These are phyloP conservation scores for Exophiala xenobiotica DNA, from an alignment of 2,329 filamentous ascomycete genomes.

Conservation along the genomic window DNA sequence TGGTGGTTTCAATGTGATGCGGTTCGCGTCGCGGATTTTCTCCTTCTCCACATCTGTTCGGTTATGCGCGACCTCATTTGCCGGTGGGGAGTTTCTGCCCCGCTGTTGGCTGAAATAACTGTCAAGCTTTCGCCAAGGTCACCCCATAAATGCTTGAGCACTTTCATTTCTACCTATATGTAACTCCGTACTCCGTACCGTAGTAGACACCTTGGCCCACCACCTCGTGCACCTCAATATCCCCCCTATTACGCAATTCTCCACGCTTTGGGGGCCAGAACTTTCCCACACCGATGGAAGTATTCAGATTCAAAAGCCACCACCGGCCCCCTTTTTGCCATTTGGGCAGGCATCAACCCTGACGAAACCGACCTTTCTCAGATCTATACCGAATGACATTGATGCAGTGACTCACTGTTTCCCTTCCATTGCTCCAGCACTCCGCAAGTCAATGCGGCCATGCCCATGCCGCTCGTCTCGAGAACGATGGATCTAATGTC, in stretches of 20 bases:
- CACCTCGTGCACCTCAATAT: background rate
- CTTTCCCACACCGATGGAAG: background rate
- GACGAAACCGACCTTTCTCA: background rate
- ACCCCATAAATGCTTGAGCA: background rate
- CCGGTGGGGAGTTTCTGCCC: background rate
- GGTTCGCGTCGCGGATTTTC: background rate
- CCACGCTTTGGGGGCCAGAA: background rate
- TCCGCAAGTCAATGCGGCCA: background rate
- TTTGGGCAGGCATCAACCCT: background rate
- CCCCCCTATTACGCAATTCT: background rate
- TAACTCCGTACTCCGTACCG: too few relatives aligned
- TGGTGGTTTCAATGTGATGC: background rate
- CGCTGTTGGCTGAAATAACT: background rate
- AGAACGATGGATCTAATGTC: background rate
- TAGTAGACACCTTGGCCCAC: background rate
- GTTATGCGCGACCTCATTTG: background rate
- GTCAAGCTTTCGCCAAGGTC: background rate
- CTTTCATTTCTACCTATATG: background rate
- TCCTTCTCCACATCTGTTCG: background rate
- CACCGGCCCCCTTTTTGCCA: background rate
- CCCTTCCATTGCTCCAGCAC: background rate
- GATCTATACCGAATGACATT: background rate
- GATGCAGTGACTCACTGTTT: background rate
- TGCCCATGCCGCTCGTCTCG: background rate
- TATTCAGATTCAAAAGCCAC: background rate